A percentile compares a stretch with the other conserved stretches of the same genome.
Evolutionary conservation across 2,329 filamentous ascomycete genomes (phyloP).

Genomic region (Epichloe hybrida): DNA sequence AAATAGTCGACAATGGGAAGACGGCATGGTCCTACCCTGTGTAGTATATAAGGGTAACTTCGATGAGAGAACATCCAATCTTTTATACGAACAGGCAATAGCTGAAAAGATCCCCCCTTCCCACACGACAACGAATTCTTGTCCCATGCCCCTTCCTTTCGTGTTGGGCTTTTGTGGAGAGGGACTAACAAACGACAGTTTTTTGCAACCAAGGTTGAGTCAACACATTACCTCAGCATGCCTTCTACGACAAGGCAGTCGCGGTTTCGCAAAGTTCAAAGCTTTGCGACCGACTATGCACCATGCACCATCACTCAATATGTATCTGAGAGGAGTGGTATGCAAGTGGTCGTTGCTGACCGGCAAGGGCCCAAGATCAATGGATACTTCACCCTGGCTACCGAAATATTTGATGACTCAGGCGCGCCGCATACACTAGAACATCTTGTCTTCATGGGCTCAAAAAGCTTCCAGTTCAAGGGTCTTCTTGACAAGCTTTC

Average conservation of each 20-base stretch:
- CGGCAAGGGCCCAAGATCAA: conserved; percentile 88
- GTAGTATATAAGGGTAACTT: background rate
- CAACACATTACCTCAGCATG: conserved; percentile 1
- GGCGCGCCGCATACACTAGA: conserved; percentile 82
- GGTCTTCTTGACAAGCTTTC: conserved; percentile 89
- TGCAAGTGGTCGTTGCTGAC: conserved; percentile 87
- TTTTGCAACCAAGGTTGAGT: background rate
- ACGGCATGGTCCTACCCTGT: background rate
- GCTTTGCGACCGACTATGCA: conserved; percentile 81
- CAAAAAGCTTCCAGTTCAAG: conserved; percentile 86
- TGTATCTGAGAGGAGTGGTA: conserved; percentile 86
- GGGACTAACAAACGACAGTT: background rate
- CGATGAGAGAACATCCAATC: too few species aligned
- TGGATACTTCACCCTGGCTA: conserved; percentile 90
- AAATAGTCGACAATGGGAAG: background rate
- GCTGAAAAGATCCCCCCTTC: background rate
- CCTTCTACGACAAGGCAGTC: conserved; percentile 1
- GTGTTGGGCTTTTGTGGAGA: background rate
- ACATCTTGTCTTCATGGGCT: conserved; percentile 78
- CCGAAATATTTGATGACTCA: conserved; percentile 95
- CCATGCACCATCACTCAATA: conserved; percentile 84
- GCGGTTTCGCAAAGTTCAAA: conserved; percentile 72
- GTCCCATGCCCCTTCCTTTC: background rate
- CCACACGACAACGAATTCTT: background rate
- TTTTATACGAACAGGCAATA: background rate